Evolutionary conservation across 345 rosid genomes (phyloP).

Genomic region (Carallia pectinifolia): DNA sequence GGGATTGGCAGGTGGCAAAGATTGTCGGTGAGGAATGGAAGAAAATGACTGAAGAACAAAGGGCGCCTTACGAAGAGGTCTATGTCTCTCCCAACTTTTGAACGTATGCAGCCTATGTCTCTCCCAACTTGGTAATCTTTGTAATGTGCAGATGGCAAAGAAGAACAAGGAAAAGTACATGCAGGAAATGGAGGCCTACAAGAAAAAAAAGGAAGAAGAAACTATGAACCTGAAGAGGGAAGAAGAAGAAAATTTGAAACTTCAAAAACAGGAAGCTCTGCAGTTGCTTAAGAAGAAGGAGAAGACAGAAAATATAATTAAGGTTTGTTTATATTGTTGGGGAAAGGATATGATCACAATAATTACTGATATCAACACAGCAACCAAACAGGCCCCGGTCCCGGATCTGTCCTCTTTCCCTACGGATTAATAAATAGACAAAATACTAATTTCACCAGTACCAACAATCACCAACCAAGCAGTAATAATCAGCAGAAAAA

Average conservation of each 20-base stretch:
- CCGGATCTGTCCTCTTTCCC: no score
- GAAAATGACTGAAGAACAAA: constrained; percentile 61
- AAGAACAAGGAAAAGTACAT: constrained; percentile 71
- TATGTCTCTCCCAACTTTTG: background rate
- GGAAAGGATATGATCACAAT: no score
- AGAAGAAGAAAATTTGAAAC: constrained; percentile 78
- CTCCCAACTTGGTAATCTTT: background rate
- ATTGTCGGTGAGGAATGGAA: constrained; percentile 88
- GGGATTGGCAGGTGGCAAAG: constrained; percentile 51
- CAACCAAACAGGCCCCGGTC: no score
- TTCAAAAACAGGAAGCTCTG: constrained; percentile 86
- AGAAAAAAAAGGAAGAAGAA: constrained; percentile 72
- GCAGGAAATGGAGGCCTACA: constrained; percentile 82
- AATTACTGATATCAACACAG: no score
- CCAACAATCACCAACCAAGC: no score
- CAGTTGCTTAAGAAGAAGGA: constrained; percentile 90
- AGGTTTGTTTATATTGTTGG: constrained; percentile 30
- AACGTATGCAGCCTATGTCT: background rate
- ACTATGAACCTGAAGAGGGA: constrained; percentile 50
- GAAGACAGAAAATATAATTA: constrained; percentile 79
- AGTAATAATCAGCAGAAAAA: no score
- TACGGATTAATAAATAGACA: no score
- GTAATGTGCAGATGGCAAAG: constrained; percentile 56
- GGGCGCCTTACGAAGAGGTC: constrained; percentile 65
- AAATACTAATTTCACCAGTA: no score